phyloP scores from a whole-genome alignment of 768 basidiomycete genomes.

The Macrocybe gigantea region DNA sequence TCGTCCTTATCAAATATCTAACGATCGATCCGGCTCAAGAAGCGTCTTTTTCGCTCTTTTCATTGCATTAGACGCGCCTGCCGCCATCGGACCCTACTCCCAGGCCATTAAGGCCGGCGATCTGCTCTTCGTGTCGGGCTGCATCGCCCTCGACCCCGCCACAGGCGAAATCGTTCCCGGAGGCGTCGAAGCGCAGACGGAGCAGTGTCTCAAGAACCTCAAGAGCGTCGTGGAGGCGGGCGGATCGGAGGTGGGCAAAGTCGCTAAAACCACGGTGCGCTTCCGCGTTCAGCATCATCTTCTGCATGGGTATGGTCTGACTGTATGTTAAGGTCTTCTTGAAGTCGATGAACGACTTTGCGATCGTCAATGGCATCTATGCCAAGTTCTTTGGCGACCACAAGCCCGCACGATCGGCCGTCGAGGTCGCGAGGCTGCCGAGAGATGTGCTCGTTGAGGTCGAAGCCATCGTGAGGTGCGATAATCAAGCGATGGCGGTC shows the following conservation, averaged over 20 bases:
- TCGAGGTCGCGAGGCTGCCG: constrained; percentile 86
- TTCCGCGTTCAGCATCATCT: not conserved
- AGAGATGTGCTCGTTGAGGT: constrained; percentile 91
- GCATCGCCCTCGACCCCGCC: constrained; percentile 74
- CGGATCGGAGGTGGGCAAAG: constrained; percentile 70
- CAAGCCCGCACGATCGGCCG: constrained; percentile 89
- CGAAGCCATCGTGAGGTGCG: constrained; percentile 79
- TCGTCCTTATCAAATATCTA: not conserved
- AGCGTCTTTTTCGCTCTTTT: not conserved
- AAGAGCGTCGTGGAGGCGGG: constrained; percentile 78
- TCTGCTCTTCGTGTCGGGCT: constrained; percentile 86
- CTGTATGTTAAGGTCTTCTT: constrained; percentile 66
- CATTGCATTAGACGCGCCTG: constrained; percentile 53
- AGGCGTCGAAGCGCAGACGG: constrained; percentile 75
- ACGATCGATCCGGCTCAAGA: not conserved
- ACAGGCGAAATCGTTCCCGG: constrained; percentile 66
- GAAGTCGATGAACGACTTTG: constrained; percentile 91
- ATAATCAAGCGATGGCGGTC: no score
- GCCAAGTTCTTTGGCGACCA: constrained; percentile 81
- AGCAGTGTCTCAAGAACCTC: constrained; percentile 84
- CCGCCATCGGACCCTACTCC: constrained; percentile 82
- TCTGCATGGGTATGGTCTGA: not conserved
- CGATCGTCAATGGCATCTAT: constrained; percentile 75
- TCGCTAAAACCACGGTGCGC: constrained; percentile 89
- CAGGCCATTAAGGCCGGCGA: constrained; percentile 83